Conservation (phyloP, 2,329 filamentous ascomycete genomes). For the Tolypocladium cylindrosporum region DNA sequence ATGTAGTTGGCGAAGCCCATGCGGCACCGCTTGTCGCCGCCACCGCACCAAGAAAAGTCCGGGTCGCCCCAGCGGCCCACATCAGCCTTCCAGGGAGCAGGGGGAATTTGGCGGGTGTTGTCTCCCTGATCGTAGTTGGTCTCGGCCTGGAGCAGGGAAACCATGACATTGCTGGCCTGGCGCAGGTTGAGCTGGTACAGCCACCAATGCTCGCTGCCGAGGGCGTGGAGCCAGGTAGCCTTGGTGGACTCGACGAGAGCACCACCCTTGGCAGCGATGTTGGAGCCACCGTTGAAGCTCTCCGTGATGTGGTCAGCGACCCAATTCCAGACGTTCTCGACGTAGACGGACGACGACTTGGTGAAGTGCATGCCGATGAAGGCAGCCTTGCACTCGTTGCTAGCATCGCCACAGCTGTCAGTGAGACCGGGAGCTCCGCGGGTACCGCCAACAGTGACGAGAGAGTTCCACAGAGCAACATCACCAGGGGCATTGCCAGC, state of each 20-base stretch:
- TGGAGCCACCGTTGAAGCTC: constrained; percentile 34
- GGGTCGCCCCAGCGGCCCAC: constrained; percentile 28
- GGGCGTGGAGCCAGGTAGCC: constrained; percentile 37
- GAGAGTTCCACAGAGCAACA: constrained; percentile 38
- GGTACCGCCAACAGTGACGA: constrained; percentile 36
- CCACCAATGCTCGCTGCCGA: constrained; percentile 45
- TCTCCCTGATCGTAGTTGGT: constrained; percentile 31
- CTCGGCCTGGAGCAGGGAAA: constrained; percentile 42
- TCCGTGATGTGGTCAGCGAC: constrained; percentile 36
- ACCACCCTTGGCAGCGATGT: constrained; percentile 39
- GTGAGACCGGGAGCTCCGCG: constrained; percentile 23
- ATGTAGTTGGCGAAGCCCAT: constrained; percentile 33
- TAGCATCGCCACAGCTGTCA: constrained; percentile 21
- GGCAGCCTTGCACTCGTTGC: constrained; percentile 33
- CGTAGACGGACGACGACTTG: constrained; percentile 10
- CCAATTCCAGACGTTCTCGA: constrained; percentile 26
- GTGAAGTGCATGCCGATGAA: constrained; percentile 40
- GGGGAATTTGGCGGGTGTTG: constrained; percentile 22
- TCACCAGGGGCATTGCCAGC: constrained; percentile 33
- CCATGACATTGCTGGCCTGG: constrained; percentile 37
- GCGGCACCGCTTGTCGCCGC: constrained; percentile 25
- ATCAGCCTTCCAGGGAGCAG: constrained; percentile 28
- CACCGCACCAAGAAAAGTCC: constrained; percentile 28
- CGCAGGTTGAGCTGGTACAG: constrained; percentile 48
- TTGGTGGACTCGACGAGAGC: constrained; percentile 33